These are phyloP conservation scores for Emiliania huxleyi DNA, from an alignment of 78 protist species.

Conservation along the genomic window DNA sequence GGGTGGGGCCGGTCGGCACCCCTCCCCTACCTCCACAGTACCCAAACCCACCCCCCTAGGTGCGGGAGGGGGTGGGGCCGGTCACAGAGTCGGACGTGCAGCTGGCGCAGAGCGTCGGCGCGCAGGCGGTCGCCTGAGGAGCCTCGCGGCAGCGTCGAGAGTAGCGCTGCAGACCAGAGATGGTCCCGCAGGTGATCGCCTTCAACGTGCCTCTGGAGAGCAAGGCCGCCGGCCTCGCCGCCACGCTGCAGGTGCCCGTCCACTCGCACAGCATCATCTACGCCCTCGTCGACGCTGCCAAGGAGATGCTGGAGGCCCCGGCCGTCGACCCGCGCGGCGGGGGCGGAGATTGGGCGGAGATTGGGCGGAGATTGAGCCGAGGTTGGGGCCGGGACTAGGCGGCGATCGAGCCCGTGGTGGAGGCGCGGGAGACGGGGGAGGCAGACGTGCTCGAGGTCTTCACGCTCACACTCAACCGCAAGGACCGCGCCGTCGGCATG, in stretches of 20 bases:
- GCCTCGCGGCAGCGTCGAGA: too few species aligned
- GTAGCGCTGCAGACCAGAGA: too few species aligned
- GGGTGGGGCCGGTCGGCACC: too few species aligned
- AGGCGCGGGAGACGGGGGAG: not conserved
- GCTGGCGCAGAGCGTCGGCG: not conserved
- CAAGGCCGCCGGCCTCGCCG: not conserved
- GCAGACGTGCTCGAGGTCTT: not conserved
- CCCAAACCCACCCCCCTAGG: too few species aligned
- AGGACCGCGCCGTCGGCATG: not conserved
- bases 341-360: too few species aligned
- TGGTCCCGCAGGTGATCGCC: not conserved
- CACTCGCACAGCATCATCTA: not conserved
- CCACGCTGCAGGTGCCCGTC: not conserved
- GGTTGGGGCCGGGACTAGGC: too few species aligned
- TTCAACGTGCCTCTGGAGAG: not conserved
- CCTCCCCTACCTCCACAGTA: too few species aligned
- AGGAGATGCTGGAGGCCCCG: not conserved
- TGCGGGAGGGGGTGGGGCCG: not conserved
- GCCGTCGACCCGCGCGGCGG: not conserved
- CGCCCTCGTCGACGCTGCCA: not conserved
- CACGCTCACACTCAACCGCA: not conserved
- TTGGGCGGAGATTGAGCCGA: too few species aligned
- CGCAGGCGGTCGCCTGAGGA: too few species aligned
- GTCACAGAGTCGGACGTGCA: not conserved
- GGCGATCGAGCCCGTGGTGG: too few species aligned